Percentiles rank a stretch among this genome's conserved stretches.
These are phyloP conservation scores for Epichloe brachyelytri DNA, from an alignment of 2,329 filamentous ascomycete species.

Conservation along the genomic window DNA sequence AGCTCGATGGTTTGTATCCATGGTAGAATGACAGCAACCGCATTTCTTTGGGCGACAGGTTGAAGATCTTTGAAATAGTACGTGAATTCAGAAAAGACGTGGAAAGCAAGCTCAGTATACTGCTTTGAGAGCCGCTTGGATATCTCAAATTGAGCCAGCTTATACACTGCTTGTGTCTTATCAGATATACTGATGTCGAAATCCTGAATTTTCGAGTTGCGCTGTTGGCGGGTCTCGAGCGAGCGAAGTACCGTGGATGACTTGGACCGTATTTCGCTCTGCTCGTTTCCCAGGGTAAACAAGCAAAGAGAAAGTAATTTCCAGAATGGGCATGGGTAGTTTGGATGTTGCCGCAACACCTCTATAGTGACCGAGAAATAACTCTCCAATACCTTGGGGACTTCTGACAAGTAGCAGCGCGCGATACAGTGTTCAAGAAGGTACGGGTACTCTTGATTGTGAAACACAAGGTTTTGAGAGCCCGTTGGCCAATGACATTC, in stretches of 20 bases:
- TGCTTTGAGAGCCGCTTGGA: constrained; percentile 81
- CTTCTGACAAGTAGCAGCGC: constrained; percentile 75
- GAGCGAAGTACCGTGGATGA: constrained; percentile 69
- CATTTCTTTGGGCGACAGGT: constrained; percentile 75
- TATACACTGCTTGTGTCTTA: constrained; percentile 96
- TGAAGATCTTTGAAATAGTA: constrained; percentile 82
- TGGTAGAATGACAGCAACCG: constrained; percentile 85
- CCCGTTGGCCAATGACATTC: constrained; percentile 78
- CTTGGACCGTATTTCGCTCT: constrained; percentile 78
- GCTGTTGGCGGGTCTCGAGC: constrained; percentile 64
- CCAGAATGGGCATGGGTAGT: constrained; percentile 81
- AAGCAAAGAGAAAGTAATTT: constrained; percentile 77
- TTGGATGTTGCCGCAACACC: constrained; percentile 70
- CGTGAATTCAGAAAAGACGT: constrained; percentile 92
- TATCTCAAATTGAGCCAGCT: constrained; percentile 92
- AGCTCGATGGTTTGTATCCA: constrained; percentile 95
- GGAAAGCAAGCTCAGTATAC: constrained; percentile 78
- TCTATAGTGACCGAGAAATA: constrained; percentile 90
- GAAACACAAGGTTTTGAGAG: constrained; percentile 80
- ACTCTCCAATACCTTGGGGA: constrained; percentile 75
- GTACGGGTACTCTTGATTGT: constrained; percentile 79
- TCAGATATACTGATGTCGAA: constrained; percentile 98
- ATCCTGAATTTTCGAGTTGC: constrained; percentile 85
- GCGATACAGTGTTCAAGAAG: constrained; percentile 82
- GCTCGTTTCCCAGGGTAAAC: constrained; percentile 85